Percentiles rank a stretch among this genome's conserved stretches.
Conservation (phyloP, 2,329 filamentous ascomycete species). For the Paecilomyces fulvus region DNA sequence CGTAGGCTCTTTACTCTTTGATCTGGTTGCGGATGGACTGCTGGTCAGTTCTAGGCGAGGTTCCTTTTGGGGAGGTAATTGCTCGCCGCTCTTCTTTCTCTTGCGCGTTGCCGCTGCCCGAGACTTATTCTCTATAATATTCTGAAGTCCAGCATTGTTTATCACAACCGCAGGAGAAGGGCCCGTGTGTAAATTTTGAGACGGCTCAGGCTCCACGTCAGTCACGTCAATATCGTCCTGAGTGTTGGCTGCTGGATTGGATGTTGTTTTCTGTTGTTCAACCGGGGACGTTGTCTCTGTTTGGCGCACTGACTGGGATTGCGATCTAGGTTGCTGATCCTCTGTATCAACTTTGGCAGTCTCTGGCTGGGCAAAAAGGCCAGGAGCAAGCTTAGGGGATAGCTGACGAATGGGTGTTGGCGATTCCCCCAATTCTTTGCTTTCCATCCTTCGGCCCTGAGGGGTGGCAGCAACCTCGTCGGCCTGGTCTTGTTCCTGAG, state of each 20-base stretch:
- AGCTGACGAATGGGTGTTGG: not conserved
- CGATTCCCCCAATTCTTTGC: not conserved
- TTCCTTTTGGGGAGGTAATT: conserved; percentile 14
- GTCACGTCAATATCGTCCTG: conserved; percentile 8
- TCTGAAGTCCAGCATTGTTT: not conserved
- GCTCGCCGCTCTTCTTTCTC: conserved; percentile 17
- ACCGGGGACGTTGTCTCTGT: not conserved
- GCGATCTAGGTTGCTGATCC: not conserved
- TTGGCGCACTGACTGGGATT: not conserved
- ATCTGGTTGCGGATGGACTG: conserved; percentile 2
- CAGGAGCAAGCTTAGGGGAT: not conserved
- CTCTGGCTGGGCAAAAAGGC: not conserved
- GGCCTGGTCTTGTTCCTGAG: not conserved
- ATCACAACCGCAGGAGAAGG: conserved; percentile 1
- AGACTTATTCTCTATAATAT: not conserved
- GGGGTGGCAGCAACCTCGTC: conserved; percentile 4
- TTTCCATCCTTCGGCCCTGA: not conserved
- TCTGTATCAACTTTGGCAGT: not conserved
- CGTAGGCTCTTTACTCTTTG: not conserved
- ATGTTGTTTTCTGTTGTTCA: not conserved
- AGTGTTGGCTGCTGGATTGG: not conserved
- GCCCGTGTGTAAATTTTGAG: not conserved
- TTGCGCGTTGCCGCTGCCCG: conserved; percentile 9
- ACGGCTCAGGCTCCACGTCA: conserved; percentile 1
- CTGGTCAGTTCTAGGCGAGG: conserved; percentile 13